Percentiles rank a stretch among this genome's conserved stretches.
Conservation (phyloP, 176 grass and related monocot genomes). For the Carex pumila region DNA sequence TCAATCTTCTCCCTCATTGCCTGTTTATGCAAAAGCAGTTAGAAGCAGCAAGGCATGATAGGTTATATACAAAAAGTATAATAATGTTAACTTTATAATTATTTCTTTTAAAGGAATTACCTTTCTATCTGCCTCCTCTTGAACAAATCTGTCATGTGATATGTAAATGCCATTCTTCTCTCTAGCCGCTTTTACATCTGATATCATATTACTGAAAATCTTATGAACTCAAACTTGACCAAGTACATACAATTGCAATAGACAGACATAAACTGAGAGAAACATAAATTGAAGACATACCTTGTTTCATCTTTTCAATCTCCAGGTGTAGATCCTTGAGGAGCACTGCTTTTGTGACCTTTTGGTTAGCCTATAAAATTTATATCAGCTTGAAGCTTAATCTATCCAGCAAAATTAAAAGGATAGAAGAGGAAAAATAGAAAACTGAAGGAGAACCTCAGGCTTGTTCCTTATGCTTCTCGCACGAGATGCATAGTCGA, state of each 20-base stretch:
- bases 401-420: constrained; percentile 2
- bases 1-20: constrained; percentile 55
- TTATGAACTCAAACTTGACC: constrained; percentile 1
- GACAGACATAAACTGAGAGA: background rate
- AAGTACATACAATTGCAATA: background rate
- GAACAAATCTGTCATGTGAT: constrained; percentile 52
- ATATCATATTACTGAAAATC: constrained; percentile 23
- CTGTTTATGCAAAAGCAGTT: constrained; percentile 27
- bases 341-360: constrained; percentile 54
- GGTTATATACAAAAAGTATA: constrained; percentile 13
- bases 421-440: background rate
- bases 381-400: constrained; percentile 15
- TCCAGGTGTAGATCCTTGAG: constrained; percentile 70
- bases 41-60: background rate
- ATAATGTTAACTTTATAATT: constrained; percentile 3
- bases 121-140: constrained; percentile 80
- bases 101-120: constrained; percentile 17
- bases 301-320: constrained; percentile 94
- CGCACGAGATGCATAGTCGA: constrained; percentile 88
- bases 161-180: constrained; percentile 90
- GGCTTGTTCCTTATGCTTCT: constrained; percentile 82
- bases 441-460: constrained; percentile 52
- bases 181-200: constrained; percentile 83
- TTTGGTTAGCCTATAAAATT: constrained; percentile 59
- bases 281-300: constrained; percentile 16